Base-by-base conservation (phyloP, 108 stramenopile species). In the Nannochloropsis gaditana region DNA sequence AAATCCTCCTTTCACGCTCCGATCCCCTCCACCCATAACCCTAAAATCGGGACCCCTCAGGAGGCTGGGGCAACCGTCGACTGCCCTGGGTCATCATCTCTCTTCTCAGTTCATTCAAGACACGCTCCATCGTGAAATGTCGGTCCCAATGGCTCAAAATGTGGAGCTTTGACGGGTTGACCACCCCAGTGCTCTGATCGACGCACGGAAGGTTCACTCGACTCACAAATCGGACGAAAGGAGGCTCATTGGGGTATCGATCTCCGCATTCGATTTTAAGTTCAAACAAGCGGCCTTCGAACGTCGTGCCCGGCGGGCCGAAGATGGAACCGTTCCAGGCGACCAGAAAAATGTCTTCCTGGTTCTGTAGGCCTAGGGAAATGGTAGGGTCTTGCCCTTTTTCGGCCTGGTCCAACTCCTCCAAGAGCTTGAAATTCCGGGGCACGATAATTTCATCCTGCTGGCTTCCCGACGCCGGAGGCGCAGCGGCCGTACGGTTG, bases 371-470 rank as follows among this genome's bases (percentile, higher is more conserved):
- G 11, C 98, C 98, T 85, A 95, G 96, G 45, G 93, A 93, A 44
- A 97, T 95, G 92, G 92, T 93, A 95, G 96, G 96, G 81, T 97
- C 96, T 83, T 92, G 87, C 4, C 94, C 93, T 89, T 97, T 97
- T 88, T 99, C 98, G 42, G 91, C 92, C 59, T 92, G 91, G 87
- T 99, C 98, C 44, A 97, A 93, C 95, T 99, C 98, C 86, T 97
- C 98, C 45, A 99, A 93, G 42, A 99, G 93, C 91, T 98, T 99
- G 94, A 99, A 99, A 88, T 99, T 99, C 44, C 98, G 94, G 50
- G 98, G 98, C 21, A 95, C 94, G 84, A 96, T 95, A 88, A 88
- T 95, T 94, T 79, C 95, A 94, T 73, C 59, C 59, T 73, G 59
- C 59, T 15, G 19, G 19, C 19, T n/a, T 8, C 59, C 59, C 2